Base-by-base conservation (phyloP, 345 rosid genomes). In the Sonneratia alba region DNA sequence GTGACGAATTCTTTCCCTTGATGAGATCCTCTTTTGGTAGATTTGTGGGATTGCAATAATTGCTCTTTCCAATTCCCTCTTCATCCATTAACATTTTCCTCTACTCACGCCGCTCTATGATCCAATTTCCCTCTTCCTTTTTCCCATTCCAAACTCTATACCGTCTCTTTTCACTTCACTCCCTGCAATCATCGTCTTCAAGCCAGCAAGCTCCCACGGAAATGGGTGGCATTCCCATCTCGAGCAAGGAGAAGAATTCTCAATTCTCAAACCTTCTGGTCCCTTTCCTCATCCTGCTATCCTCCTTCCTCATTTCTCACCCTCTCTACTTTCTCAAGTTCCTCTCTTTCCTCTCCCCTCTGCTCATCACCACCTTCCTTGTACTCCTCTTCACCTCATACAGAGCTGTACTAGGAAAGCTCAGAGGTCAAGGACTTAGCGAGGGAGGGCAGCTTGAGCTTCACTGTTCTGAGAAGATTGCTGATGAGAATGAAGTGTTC, bases 311-410 rank as follows among this genome's bases (percentile, higher is more conserved):
- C 57, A 19, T 71, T 70, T 84, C 82, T 59, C 81, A 88, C 83
- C 86, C 84, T 1, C 95, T 93, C 24, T 88, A 86, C 83, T 75
- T 91, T 66, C 48, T 90, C 86, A 91, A 86, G 84, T 78, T 91
- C 64, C 81, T 88, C 38, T 85, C 96, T 71, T 91, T 87, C 59
- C 91, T 94, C 22, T 90, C 93, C 51, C 98, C 98, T 67, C 95
- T 94, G 67, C 84, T 94, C 71, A 47, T 86, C 70, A 90, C 97
- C 61, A 88, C 98, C 24, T 79, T 88, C 55, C 91, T 94, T 67
- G 67, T 90, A 49, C 88, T 94, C 77, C 86, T 90, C 0, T 80
- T 89, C 16, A 82, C 89, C 51, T 69, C 68, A 76, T 78, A 38
- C 43, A 47, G n/a, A 9, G 36, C 61, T 47, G 42, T 69, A 45